A percentile compares a stretch with the other conserved stretches of the same genome.
phyloP scores from a whole-genome alignment of 116 monocot genomes.

The Dioscorea cayenensis region DNA sequence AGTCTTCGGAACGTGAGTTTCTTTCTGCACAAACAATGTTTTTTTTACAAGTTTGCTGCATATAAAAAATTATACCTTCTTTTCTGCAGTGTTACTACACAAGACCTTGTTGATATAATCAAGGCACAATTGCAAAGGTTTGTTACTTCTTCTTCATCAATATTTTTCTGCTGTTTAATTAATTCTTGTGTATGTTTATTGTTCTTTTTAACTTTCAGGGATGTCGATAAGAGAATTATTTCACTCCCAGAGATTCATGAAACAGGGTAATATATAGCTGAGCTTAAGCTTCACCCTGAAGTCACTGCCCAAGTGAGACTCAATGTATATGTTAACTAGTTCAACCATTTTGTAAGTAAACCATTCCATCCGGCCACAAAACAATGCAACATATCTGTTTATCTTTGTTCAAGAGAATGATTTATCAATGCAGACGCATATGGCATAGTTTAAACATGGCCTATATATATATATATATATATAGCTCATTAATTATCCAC shows the following conservation, averaged over 20 bases:
- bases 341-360: neutral
- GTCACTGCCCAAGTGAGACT: constrained; percentile 69
- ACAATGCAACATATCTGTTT: too few species aligned
- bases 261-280: constrained; percentile 79
- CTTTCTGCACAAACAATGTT: neutral
- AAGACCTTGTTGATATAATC: constrained; percentile 89
- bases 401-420: too few species aligned
- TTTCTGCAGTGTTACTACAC: constrained; percentile 69
- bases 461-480: too few species aligned
- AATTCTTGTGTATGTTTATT: neutral
- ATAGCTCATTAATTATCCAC: too few species aligned
- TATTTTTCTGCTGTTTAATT: neutral
- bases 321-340: constrained; percentile 62
- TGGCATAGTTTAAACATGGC: too few species aligned
- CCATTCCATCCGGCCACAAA: neutral
- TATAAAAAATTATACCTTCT: neutral
- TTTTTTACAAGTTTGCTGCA: too few species aligned
- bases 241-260: constrained; percentile 81
- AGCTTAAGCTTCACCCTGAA: constrained; percentile 92
- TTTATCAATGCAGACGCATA: too few species aligned
- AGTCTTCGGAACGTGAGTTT: constrained; percentile 78
- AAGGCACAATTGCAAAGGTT: constrained; percentile 88
- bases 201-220: constrained; percentile 26
- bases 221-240: constrained; percentile 62
- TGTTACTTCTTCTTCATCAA: neutral